These are phyloP conservation scores for Voacanga thouarsii DNA, from an alignment of 257 asterid genomes.

Conservation along the genomic window DNA sequence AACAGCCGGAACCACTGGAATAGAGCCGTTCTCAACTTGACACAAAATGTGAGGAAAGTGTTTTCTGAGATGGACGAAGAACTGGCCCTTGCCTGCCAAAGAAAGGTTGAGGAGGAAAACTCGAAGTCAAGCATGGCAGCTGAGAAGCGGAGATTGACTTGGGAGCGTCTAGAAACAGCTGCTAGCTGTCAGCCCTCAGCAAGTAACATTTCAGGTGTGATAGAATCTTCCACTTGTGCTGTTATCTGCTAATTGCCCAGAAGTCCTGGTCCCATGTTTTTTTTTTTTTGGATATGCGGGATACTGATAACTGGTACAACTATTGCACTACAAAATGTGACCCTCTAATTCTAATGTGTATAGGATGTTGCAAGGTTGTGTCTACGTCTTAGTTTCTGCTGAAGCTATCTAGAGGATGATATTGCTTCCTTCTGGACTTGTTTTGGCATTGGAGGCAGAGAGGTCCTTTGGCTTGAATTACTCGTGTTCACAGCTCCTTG, in stretches of 20 bases:
- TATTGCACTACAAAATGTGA: neutral
- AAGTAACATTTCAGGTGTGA: constrained; percentile 25
- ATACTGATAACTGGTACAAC: neutral
- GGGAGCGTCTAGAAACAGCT: constrained; percentile 42
- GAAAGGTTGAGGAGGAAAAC: constrained; percentile 40
- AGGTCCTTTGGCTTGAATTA: neutral
- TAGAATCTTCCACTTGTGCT: constrained; percentile 29
- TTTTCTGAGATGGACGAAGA: constrained; percentile 45
- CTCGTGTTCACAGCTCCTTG: neutral
- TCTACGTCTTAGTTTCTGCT: neutral
- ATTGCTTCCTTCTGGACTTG: constrained; percentile 4
- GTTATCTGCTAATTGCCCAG: constrained; percentile 25
- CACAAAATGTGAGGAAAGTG: constrained; percentile 40
- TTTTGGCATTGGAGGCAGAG: constrained; percentile 6
- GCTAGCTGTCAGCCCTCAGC: constrained; percentile 30
- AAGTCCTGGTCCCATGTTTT: constrained; percentile 14
- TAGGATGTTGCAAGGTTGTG: constrained; percentile 6
- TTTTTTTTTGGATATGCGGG: constrained; percentile 3
- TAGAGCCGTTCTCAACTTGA: constrained; percentile 38
- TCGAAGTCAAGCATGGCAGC: constrained; percentile 28
- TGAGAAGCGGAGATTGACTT: constrained; percentile 39
- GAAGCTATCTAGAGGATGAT: constrained; percentile 11
- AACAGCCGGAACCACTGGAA: constrained; percentile 45
- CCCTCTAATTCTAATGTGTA: neutral
- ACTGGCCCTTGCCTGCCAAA: constrained; percentile 39